Evolutionary conservation across 2,329 filamentous ascomycete genomes (phyloP), one percentile per base, ranked within the genome.

Genomic region (Cladosporium oxysporum): DNA sequence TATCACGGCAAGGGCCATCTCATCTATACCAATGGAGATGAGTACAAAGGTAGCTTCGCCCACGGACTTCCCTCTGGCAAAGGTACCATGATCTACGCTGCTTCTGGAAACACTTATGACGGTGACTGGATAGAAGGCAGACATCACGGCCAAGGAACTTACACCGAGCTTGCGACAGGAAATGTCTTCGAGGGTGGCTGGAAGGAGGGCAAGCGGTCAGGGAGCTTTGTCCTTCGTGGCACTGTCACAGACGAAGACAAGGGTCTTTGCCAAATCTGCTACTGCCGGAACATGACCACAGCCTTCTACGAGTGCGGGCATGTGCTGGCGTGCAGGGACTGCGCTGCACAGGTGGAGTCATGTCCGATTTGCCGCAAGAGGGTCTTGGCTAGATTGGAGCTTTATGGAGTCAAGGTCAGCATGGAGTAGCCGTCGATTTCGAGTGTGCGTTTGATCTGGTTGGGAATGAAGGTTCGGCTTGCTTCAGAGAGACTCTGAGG

Each of bases 221-320:
- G 87, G 62, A 84, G 85, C 69, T 87, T 87, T n/a, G 83, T 86
- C 44, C 88, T 85, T 64, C 83, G 84, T 69, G 88, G 85, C 82
- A 84, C 86, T 70, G 83, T 85, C 29, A 87, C 86, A 2, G 85
- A 88, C 64, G 86, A 88, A 66, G 84, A 87, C 68, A 82, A 84
- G 75, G 80, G 83, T 55, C 73, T 85, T 6, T 89, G 87, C 73
- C 81, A 85, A 65, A 88, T 89, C 66, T 89, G 87, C 78, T 89
- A 85, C 75, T 59, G 14, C 23, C 35, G 23, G 12, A 83, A 53
- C 83, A 84, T 86, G 63, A 84, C 87, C 67, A 84, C 85, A 5
- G 81, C 86, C 7, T 88, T 89, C 73, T 86, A 85, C 69, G 85
- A 87, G 68, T 89, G 87, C 69, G 87, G 87, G 0, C 87, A 89